phyloP scores from a whole-genome alignment of 306 rosid species.

The Pyrus bretschneideri region DNA sequence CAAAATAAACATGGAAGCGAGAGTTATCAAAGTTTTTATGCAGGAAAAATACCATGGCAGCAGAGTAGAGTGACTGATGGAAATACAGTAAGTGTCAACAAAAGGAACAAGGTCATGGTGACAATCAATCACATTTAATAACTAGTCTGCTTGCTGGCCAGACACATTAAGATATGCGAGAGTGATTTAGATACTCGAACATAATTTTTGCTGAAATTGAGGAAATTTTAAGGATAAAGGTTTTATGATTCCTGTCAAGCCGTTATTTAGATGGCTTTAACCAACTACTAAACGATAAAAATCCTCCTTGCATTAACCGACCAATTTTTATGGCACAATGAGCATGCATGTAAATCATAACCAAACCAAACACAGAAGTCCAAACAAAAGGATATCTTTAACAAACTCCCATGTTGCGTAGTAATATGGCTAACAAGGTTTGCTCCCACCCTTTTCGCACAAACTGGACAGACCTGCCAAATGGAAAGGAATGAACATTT shows the following conservation, averaged over 20 bases:
- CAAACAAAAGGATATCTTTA: conserved; percentile 70
- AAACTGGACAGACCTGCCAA: conserved; percentile 79
- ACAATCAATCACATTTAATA: not conserved
- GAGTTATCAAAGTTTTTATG: not conserved
- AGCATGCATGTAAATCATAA: not conserved
- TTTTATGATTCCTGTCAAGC: too few relatives aligned
- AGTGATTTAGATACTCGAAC: not conserved
- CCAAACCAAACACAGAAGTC: not conserved
- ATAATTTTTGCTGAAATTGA: too few relatives aligned
- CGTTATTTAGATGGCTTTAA: not conserved
- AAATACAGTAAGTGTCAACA: not conserved
- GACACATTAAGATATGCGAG: not conserved
- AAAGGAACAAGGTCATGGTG: not conserved
- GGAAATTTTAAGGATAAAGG: too few relatives aligned
- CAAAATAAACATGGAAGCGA: not conserved
- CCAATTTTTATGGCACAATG: not conserved
- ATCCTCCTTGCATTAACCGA: not conserved
- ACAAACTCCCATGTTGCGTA: conserved; percentile 65
- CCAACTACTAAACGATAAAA: not conserved
- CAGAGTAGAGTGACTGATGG: not conserved
- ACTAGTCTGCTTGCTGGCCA: not conserved
- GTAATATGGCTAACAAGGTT: conserved; percentile 73
- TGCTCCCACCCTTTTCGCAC: conserved; percentile 58
- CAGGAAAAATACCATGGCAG: not conserved
- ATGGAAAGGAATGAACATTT: conserved; percentile 9